These are phyloP conservation scores for Annulohypoxylon moriforme DNA, from an alignment of 495 filamentous ascomycete species.

Conservation along the genomic window DNA sequence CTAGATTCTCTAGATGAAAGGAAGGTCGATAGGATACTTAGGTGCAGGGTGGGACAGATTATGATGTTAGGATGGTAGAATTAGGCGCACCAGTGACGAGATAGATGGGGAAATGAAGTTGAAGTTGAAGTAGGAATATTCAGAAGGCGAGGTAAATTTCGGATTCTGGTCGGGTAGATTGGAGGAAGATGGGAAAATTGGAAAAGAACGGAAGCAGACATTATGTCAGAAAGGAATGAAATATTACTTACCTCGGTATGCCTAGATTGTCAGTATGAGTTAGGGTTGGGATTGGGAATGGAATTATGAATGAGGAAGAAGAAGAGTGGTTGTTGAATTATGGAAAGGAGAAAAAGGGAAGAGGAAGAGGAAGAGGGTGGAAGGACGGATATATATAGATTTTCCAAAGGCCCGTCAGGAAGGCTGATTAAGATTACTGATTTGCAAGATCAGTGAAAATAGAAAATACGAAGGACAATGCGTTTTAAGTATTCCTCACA, in stretches of 20 bases:
- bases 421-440: neutral
- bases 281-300: too few relatives aligned
- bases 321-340: neutral
- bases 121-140: neutral
- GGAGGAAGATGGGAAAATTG: too few relatives aligned
- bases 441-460: neutral
- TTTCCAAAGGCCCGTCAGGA: neutral
- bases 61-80: neutral
- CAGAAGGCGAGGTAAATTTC: too few relatives aligned
- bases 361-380: neutral
- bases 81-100: too few relatives aligned
- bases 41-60: neutral
- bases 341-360: neutral
- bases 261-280: neutral
- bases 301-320: neutral
- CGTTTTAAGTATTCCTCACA: neutral
- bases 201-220: too few relatives aligned
- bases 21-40: too few relatives aligned
- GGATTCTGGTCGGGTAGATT: too few relatives aligned
- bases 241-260: too few relatives aligned
- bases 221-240: too few relatives aligned
- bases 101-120: too few relatives aligned
- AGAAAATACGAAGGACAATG: neutral
- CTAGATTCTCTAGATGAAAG: too few relatives aligned
- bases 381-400: neutral